Evolutionary conservation across 2,329 filamentous ascomycete species (phyloP), one percentile per base, ranked within the genome.

Genomic region (Trichophaea hybrida): DNA sequence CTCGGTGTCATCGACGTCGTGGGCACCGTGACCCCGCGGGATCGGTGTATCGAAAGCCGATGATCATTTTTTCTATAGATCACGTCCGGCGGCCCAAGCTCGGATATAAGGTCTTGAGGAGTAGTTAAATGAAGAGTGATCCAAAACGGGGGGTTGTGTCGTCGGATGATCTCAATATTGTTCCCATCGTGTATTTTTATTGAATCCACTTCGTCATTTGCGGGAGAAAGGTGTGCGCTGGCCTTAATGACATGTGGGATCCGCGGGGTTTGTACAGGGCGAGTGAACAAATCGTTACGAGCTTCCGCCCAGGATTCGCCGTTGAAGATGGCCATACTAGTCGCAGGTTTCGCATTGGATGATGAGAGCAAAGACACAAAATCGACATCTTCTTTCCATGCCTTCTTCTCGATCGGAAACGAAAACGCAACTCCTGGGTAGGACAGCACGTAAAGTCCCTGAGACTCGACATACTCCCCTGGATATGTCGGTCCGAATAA

Each of bases 381-480:
- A 69, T 97, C 90, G 62, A 80, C 79, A 55, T 76, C 73, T 57
- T 81, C 78, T 48, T 65, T 65, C 64, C 66, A 68, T 37, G 58
- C 55, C 49, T 59, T 60, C 69, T 83, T 84, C 54, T 76, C 73
- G 0, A 84, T 79, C 0, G 88, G 83, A 66, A 98, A 98, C 40
- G 86, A 90, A 71, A 97, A 96, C 0, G 91, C 88, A 34, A 98
- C 83, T 0, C 93, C 93, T 0, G 91, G 90, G 73, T 96, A 98
- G 1, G 91, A 97, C 37, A 98, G 76, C 37, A 95, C 83, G 70
- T 97, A 98, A 24, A 82, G 85, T 13, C 90, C 90, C 60, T 77
- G 74, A 13, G 76, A 75, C 6, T 84, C 79, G 40, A 95, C 78
- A 69, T 91, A 98, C 75, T 98, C 93, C 64, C 93, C 93, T 1